A percentile compares a stretch with the other conserved stretches of the same genome.
These are phyloP conservation scores for Reticulascus tulasneorum DNA, from an alignment of 2,329 filamentous ascomycete genomes.

Conservation along the genomic window DNA sequence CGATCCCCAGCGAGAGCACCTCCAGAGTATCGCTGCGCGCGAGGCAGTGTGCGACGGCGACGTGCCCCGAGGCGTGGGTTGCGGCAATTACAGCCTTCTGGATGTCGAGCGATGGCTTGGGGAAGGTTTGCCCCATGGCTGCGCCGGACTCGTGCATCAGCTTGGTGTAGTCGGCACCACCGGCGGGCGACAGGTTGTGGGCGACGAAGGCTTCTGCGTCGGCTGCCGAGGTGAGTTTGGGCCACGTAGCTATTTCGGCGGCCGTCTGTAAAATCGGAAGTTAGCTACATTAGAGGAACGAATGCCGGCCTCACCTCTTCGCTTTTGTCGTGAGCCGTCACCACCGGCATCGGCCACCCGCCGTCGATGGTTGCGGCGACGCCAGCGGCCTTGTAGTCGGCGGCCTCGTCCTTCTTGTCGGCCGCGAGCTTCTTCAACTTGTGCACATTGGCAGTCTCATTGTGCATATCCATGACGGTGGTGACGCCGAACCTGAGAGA, in stretches of 20 bases:
- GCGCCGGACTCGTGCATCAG: conserved; percentile 46
- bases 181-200: no score
- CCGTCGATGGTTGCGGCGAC: conserved; percentile 45
- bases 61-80: conserved; percentile 20
- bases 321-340: no score
- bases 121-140: conserved; percentile 30
- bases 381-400: conserved; percentile 45
- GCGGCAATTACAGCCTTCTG: conserved; percentile 40
- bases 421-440: conserved; percentile 22
- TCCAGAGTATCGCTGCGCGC: conserved; percentile 21
- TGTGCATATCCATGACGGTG: conserved; percentile 47
- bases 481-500: conserved; percentile 46
- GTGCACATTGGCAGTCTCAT: conserved; percentile 27
- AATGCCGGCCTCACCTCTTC: no score
- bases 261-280: no score
- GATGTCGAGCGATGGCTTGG: conserved; percentile 35
- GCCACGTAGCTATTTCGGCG: conserved; percentile 45
- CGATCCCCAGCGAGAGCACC: conserved; percentile 20
- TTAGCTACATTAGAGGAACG: no score
- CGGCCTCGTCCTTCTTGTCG: conserved; percentile 23
- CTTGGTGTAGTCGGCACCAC: conserved; percentile 47
- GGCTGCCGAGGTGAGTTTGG: conserved; percentile 29
- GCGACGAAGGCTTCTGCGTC: conserved; percentile 38
- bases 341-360: conserved; percentile 40
- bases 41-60: conserved; percentile 23